Evolutionary conservation across 495 filamentous ascomycete genomes (phyloP), one percentile per base, ranked within the genome.

Genomic region (Rusavskia elegans): DNA sequence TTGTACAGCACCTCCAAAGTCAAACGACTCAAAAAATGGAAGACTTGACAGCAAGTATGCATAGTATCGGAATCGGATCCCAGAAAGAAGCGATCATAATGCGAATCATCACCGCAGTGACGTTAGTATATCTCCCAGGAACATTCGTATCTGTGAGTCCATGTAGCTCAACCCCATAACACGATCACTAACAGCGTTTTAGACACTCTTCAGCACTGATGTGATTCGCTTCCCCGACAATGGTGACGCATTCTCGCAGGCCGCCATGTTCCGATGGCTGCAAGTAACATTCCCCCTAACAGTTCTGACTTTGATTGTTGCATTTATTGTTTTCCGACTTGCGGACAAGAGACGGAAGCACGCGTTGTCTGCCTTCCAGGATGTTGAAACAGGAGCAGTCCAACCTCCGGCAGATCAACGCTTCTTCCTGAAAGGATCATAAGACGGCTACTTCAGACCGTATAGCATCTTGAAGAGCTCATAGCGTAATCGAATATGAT

Each of bases 201-300:
- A 68, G 56, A 71, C 70, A 14, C 68, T 73, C 51, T 72, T 73
- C 53, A 68, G 68, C 53, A 73, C 70, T 8, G 69, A 71, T 41
- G 60, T 73, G 36, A 56, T 73, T 11, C 71, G 66, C 50, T 73
- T 66, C 49, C 67, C 71, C 48, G 61, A 63, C 36, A 55, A 19
- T 29, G 29, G 38, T 42, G 68, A 63, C 16, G 55, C 57, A 17
- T 74, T 67, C 51, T 72, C 71, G 10, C 23, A 38, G 17, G 48
- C 48, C 20, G 71, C 71, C 29, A 58, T 74, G 62, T 11, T 46
- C 5, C 51, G 67, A 27, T 73, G 69, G 69, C 58, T 73, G 14
- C 49, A 71, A 57, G 64, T 73, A 10, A 64, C 71, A 1, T 49
- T 73, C 16, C 71, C 71, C 5, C 49, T 73, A 5, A 72, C 64